Base-by-base conservation (phyloP, 768 basidiomycete genomes). In the Neoboletus magnificus region DNA sequence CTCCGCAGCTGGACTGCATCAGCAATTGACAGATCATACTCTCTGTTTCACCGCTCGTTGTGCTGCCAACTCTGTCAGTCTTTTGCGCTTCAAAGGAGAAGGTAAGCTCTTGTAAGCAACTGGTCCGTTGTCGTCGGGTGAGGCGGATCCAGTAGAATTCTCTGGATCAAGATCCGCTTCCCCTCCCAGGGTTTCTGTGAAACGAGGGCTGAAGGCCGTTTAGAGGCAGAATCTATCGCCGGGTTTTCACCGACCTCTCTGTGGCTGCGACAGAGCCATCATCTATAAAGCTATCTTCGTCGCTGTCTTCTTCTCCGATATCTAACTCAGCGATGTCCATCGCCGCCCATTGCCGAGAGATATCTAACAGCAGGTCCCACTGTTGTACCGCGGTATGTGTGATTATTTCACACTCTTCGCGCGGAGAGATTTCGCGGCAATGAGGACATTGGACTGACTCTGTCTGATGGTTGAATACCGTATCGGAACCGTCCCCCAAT, bases 1-100 rank as follows among this genome's bases (percentile, higher is more conserved):
- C 47, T 46, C 22, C 29, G 59, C 58, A 64, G 59, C 60, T 44
- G 55, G 67, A 52, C 59, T 69, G 64, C 35, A 25, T 25, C 52
- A 49, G 25, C 29, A 59, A 56, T 52, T 39, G 47, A 56, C 27
- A 54, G 50, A 59, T 58, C 52, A 62, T 41, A 27, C 37, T 36
- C 44, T 57, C 48, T 64, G 47, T 52, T 45, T 60, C 12, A 35
- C 22, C 27, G 30, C 32, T 47, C 59, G 57, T 46, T 55, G 50
- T 41, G 51, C 55, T 52, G 8, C 62, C 20, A 67, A 54, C 33
- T 40, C 41, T 42, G 8, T 11, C 53, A 60, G 55, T 44, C 51
- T 59, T 62, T 69, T 42, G 33, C 60, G 62, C 51, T 64, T 60
- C 48, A 51, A 51, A 43, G 65, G 59, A n/a, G 64, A 66, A 45